These are phyloP conservation scores for Saturnispora hagleri DNA, from an alignment of 805 yeast species.

Conservation along the genomic window DNA sequence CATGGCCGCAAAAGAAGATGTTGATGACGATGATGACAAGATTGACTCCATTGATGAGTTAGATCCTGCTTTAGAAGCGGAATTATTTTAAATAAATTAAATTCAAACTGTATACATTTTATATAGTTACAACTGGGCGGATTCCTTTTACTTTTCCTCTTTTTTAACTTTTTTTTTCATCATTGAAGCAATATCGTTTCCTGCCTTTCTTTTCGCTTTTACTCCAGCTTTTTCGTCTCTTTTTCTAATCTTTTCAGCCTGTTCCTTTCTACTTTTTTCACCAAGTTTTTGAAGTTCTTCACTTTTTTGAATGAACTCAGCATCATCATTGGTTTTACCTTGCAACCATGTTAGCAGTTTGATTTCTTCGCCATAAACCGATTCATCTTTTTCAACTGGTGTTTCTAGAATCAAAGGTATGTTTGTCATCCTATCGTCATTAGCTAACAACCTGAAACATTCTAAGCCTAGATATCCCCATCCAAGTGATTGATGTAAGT, in stretches of 20 bases:
- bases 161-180: constrained; percentile 17
- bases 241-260: constrained; percentile 52
- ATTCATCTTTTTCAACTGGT: constrained; percentile 60
- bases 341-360: constrained; percentile 75
- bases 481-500: constrained; percentile 85
- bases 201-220: constrained; percentile 14
- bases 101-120: neutral
- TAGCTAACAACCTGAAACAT: constrained; percentile 69
- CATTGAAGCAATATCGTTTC: constrained; percentile 19
- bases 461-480: constrained; percentile 85
- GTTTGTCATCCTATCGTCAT: constrained; percentile 47
- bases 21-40: neutral
- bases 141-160: neutral
- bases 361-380: constrained; percentile 70
- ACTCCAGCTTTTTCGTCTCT: constrained; percentile 30
- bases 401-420: constrained; percentile 86
- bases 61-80: constrained; percentile 5
- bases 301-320: constrained; percentile 42
- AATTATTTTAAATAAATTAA: neutral
- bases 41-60: constrained; percentile 3
- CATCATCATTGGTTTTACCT: constrained; percentile 44
- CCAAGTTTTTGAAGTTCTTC: constrained; percentile 51
- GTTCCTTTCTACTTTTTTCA: constrained; percentile 58
- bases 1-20: constrained; percentile 12
- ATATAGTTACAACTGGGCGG: constrained; percentile 1